Evolutionary conservation across 495 filamentous ascomycete species (phyloP).

Genomic region (Aspergillus bertholletiae): DNA sequence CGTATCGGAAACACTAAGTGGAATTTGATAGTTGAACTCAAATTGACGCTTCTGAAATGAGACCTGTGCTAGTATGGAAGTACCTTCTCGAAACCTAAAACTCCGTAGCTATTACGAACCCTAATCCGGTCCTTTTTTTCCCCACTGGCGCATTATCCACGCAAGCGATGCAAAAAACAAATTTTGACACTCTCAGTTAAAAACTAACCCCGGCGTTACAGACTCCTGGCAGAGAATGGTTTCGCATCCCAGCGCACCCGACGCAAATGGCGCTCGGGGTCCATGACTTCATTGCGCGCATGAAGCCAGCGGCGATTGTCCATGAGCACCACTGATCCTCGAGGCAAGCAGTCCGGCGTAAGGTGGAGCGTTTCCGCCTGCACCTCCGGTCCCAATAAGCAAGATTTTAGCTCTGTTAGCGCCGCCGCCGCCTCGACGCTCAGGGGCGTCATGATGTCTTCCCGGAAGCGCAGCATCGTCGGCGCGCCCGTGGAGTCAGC

Average conservation of each 20-base stretch:
- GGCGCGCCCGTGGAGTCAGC: background rate
- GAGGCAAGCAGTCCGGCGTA: conserved; percentile 16
- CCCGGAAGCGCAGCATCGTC: conserved; percentile 25
- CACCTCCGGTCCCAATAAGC: conserved; percentile 2
- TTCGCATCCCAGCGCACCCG: conserved; percentile 34
- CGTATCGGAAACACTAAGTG: no score
- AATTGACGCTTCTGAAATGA: no score
- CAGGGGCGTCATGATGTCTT: conserved; percentile 25
- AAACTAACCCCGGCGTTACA: background rate
- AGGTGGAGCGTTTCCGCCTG: conserved; percentile 16
- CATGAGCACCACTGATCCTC: conserved; percentile 28
- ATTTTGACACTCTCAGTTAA: no score
- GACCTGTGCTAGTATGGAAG: no score
- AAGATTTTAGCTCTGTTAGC: conserved; percentile 21
- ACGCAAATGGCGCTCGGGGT: conserved; percentile 32
- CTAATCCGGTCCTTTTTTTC: no score
- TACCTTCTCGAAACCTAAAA: no score
- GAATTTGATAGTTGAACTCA: no score
- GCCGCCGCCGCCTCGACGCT: conserved; percentile 17
- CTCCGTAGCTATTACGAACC: no score
- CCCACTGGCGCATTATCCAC: no score
- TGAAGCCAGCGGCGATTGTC: conserved; percentile 39
- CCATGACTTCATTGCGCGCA: conserved; percentile 31
- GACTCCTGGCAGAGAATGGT: conserved; percentile 13
- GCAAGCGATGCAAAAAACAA: no score